Base-by-base conservation (phyloP, 345 rosid species). In the Arabis hirsuta region DNA sequence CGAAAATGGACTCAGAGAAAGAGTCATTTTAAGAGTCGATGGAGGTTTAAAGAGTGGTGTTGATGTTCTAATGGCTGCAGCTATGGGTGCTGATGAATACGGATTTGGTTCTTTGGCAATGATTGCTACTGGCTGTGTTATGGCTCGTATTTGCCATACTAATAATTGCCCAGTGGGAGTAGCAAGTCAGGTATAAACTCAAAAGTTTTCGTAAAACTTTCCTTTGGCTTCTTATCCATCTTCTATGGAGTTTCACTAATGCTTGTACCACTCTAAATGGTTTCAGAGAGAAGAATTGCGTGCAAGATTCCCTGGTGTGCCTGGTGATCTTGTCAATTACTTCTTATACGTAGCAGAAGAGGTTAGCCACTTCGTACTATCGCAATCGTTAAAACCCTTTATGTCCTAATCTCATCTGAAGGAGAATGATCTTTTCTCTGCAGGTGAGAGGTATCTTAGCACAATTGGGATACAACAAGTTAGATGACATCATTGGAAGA, bases 41-140 rank as follows among this genome's bases (percentile, higher is more conserved):
- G 97, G 99, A 67, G 97, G 99, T 78, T 86, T 95, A 47, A 91
- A 81, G 81, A 91, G 97, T 52, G 99, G 99, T 60, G 88, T 91
- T 65, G 99, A 95, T 84, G 96, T 95, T 76, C 72, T 95, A 78
- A 91, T 95, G 96, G 99, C 97, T 77, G 99, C 96, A 51, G 87
- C 84, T 63, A 90, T 95, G 97, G 99, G 99, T 63, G 99, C 99
- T 71, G 99, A 95, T 72, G 99, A 95, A 76, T 95, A 87, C 72
- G 99, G 99, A 8, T 95, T 95, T 83, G 97, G 99, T 78, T 95
- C 99, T 46, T 83, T 95, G 60, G 99, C 99, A 67, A 91, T 95
- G 99, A 95, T 95, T 86, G 99, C 99, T 76, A 95, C 99, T 71
- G 99, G 99, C 13, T 95, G 99, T 81, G 91, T 95, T 71, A 95